Evolutionary conservation across 305 asterid species (phyloP).

Genomic region (Rubia occidens): DNA sequence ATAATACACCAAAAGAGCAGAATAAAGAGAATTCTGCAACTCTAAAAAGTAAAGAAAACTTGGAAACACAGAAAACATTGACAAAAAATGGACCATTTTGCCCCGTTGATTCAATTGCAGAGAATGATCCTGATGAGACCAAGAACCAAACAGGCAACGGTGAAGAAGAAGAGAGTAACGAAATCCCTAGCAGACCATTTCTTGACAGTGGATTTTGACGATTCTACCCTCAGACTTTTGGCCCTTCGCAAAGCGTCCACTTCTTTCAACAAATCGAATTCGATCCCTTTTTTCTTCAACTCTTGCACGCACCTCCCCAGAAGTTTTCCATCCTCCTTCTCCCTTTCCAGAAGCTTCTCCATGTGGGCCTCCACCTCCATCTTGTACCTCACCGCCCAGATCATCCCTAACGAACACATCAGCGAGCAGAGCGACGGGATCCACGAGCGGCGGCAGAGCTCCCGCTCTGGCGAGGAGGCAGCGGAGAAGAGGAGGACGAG

Average conservation of each 20-base stretch:
- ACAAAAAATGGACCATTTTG: too few species aligned
- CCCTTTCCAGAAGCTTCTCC: conserved; percentile 63
- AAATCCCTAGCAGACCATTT: conserved; percentile 77
- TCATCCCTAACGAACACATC: conserved; percentile 52
- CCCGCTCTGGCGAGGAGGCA: conserved; percentile 17
- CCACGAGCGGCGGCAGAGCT: conserved; percentile 52
- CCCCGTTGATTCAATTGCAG: conserved; percentile 28
- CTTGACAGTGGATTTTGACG: conserved; percentile 30
- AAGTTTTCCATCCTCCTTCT: conserved; percentile 58
- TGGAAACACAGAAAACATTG: background rate
- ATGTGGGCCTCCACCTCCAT: conserved; percentile 47
- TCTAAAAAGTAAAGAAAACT: background rate
- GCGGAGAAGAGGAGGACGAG: conserved; percentile 60
- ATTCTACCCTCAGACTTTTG: conserved; percentile 68
- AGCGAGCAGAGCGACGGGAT: conserved; percentile 66
- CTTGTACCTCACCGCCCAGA: conserved; percentile 78
- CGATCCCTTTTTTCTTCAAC: conserved; percentile 63
- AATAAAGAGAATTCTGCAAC: conserved; percentile 6
- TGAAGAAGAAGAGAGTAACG: conserved; percentile 50
- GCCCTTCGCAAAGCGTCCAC: conserved; percentile 85
- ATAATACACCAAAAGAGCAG: background rate
- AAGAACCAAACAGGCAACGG: conserved; percentile 52
- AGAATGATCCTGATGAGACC: conserved; percentile 48
- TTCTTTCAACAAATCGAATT: conserved; percentile 73
- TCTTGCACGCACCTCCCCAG: conserved; percentile 69